Percentiles rank a stretch among this genome's conserved stretches.
phyloP scores from a whole-genome alignment of 2,329 filamentous ascomycete species.

The Penicillium thymicola region DNA sequence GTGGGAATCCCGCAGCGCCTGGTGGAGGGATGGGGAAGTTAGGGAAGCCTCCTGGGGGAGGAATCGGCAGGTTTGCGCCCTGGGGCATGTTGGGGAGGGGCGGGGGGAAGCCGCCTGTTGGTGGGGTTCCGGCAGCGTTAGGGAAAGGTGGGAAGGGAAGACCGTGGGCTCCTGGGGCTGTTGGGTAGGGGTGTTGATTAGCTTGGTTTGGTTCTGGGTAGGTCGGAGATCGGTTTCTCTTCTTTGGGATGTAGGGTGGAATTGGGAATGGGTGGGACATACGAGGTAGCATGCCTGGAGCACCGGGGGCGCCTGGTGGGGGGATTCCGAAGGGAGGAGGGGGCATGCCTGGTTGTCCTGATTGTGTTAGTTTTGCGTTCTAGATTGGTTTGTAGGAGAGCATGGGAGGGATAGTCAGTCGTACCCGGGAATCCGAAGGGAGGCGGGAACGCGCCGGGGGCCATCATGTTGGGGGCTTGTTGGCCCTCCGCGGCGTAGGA shows the following conservation, averaged over 20 bases:
- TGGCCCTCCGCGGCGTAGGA: constrained; percentile 95
- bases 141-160: constrained; percentile 52
- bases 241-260: background rate
- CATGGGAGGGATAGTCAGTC: constrained; percentile 17
- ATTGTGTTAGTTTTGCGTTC: background rate
- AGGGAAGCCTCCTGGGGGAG: constrained; percentile 42
- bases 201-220: background rate
- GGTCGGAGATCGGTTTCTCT: background rate
- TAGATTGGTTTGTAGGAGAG: background rate
- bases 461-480: constrained; percentile 73
- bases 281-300: constrained; percentile 52
- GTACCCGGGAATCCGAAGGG: constrained; percentile 64
- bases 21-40: constrained; percentile 27
- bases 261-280: constrained; percentile 34
- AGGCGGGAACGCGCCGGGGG: constrained; percentile 47
- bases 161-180: constrained; percentile 56
- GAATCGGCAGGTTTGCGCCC: constrained; percentile 44
- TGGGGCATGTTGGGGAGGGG: constrained; percentile 41
- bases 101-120: constrained; percentile 36
- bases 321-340: constrained; percentile 60
- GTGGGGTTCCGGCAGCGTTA: constrained; percentile 35
- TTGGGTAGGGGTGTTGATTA: constrained; percentile 14
- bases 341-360: constrained; percentile 41
- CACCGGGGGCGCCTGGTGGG: constrained; percentile 40
- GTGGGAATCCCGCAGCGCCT: constrained; percentile 36